These are phyloP conservation scores for Phytophthora crassamura DNA, from an alignment of 352 stramenopile genomes.

Conservation along the genomic window DNA sequence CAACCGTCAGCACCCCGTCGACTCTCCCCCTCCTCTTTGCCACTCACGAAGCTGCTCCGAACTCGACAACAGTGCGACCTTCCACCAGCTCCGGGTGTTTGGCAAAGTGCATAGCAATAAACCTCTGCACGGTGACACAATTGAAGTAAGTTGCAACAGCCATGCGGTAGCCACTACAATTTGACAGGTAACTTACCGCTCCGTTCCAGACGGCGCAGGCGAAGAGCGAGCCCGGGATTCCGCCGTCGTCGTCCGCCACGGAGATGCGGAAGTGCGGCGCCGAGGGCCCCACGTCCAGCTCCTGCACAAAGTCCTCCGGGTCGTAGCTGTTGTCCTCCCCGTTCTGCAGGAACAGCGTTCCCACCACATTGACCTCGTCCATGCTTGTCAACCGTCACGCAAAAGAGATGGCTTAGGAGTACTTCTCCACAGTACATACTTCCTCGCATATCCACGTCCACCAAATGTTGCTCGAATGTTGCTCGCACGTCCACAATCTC, in stretches of 20 bases:
- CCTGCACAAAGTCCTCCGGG: constrained; percentile 46
- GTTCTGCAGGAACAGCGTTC: constrained; percentile 45
- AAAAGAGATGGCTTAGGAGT: no score
- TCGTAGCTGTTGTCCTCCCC: constrained; percentile 51
- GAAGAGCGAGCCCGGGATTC: constrained; percentile 58
- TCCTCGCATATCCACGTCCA: no score
- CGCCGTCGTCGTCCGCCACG: constrained; percentile 54
- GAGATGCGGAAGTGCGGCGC: constrained; percentile 46
- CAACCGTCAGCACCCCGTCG: not conserved
- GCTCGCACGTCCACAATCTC: no score
- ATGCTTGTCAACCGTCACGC: constrained; percentile 1
- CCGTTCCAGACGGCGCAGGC: constrained; percentile 58
- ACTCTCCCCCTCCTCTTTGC: not conserved
- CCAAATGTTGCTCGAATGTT: no score
- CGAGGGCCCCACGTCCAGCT: constrained; percentile 33
- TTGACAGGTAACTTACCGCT: constrained; percentile 27
- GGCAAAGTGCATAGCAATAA: constrained; percentile 54
- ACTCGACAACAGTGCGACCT: constrained; percentile 47
- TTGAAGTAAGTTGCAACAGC: not conserved
- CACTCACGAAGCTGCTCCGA: constrained; percentile 59
- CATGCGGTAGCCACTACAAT: not conserved
- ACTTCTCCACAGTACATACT: no score
- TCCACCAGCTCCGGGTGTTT: constrained; percentile 39
- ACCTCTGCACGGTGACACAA: constrained; percentile 29
- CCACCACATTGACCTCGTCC: constrained; percentile 46